Evolutionary conservation across 2,329 filamentous ascomycete species (phyloP), one percentile per base, ranked within the genome.

Genomic region (Aspergillus viridinutans): DNA sequence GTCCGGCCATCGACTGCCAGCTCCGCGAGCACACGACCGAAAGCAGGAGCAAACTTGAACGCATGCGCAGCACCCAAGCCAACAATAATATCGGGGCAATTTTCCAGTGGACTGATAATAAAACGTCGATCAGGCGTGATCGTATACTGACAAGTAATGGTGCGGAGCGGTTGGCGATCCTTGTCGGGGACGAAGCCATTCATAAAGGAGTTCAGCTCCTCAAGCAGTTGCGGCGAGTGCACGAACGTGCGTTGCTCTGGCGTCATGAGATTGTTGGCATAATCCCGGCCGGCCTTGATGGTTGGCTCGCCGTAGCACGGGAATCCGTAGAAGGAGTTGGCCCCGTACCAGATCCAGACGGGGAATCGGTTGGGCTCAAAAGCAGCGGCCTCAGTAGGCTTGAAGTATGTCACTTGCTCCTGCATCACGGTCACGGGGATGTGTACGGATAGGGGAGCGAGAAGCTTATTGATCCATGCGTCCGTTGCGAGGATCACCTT

Each of bases 381-480:
- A 7, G 26, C 26, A 3, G 50, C 53, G 5, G 59, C 17, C 9
- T 66, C 52, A 2, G 59, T 57, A 4, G 67, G 67, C 20, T 69
- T 69, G 52, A 59, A 69, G 54, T 69, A 68, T 20, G 67, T 69
- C 2, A 69, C 61, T 50, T 69, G 66, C 42, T 69, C 67, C 40
- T 69, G 66, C 63, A 67, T 68, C 3, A 64, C 58, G 1, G 61
- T 54, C 3, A 68, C 42, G 0, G 67, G 67, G 38, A 69, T 69
- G 12, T 68, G 55, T 9, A 54, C 43, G 1, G 40, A 55, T 3
- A 69, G 60, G 10, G 64, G 65, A 0, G 43, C 55, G 17, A 69
- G 63, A 5, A 68, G 58, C 38, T 67, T 64, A 38, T 69, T 67
- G 14, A 57, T 66, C 67, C 64, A 69, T 3, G 65, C 66, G 29